Evolutionary conservation across 768 basidiomycete species (phyloP).

Genomic region (Leccinum ochraceum): DNA sequence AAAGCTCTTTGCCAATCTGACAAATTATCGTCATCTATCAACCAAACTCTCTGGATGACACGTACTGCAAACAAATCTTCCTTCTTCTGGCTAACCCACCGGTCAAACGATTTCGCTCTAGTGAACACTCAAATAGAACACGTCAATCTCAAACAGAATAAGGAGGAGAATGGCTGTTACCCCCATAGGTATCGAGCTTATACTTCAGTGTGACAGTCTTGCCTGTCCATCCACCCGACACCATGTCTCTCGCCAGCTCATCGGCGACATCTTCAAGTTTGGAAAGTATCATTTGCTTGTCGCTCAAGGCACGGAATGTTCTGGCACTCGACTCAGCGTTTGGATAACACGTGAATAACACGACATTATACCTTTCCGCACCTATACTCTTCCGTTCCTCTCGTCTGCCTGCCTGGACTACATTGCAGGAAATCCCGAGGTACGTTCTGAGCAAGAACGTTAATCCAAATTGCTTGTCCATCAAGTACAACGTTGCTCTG

Average conservation of each 20-base stretch:
- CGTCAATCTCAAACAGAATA: conserved; percentile 10
- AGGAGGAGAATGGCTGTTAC: conserved; percentile 34
- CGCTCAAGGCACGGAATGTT: conserved; percentile 70
- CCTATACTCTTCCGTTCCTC: conserved; percentile 93
- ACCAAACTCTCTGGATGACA: background rate
- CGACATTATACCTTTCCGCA: conserved; percentile 64
- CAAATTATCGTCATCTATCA: conserved; percentile 8
- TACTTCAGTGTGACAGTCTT: conserved; percentile 90
- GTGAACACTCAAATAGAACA: conserved; percentile 58
- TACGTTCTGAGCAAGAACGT: conserved; percentile 73
- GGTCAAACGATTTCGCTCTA: conserved; percentile 76
- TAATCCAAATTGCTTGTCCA: conserved; percentile 88
- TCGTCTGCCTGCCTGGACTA: conserved; percentile 71
- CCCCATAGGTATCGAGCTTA: conserved; percentile 89
- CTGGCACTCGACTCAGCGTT: conserved; percentile 38
- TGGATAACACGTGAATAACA: background rate
- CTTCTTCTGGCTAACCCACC: conserved; percentile 72
- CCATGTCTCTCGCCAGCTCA: conserved; percentile 82
- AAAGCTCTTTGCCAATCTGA: conserved; percentile 78
- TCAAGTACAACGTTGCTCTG: conserved; percentile 69
- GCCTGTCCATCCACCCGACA: conserved; percentile 77
- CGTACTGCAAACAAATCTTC: conserved; percentile 77
- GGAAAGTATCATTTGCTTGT: conserved; percentile 65
- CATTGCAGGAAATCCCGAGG: conserved; percentile 85
- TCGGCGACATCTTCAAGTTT: conserved; percentile 82